A percentile compares a stretch with the other conserved stretches of the same genome.
phyloP scores from a whole-genome alignment of 2,329 filamentous ascomycete genomes.

The Nemania sp. region DNA sequence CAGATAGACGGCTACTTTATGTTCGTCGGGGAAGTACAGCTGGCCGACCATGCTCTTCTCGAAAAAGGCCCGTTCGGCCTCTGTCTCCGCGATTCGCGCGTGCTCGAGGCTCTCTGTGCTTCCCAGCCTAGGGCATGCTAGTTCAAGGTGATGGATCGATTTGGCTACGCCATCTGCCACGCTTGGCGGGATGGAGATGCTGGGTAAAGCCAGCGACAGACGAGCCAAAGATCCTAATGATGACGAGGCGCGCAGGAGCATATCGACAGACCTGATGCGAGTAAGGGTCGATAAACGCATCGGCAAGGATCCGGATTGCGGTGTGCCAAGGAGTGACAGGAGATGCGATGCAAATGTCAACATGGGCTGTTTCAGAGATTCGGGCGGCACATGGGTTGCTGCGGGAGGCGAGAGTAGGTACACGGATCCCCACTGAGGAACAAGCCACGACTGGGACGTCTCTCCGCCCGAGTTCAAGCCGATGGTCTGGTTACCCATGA shows the following conservation, averaged over 20 bases:
- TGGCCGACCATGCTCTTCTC: conserved; percentile 99
- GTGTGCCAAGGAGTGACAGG: conserved; percentile 86
- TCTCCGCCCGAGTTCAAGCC: conserved; percentile 58
- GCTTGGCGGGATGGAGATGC: conserved; percentile 88
- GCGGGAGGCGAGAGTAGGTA: conserved; percentile 66
- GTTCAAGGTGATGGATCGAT: conserved; percentile 80
- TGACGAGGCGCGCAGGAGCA: conserved; percentile 89
- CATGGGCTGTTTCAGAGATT: conserved; percentile 81
- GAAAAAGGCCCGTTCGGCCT: conserved; percentile 95
- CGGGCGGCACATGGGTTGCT: conserved; percentile 67
- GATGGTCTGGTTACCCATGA: conserved; percentile 83
- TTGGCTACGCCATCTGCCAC: conserved; percentile 88
- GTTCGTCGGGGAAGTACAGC: conserved; percentile 98
- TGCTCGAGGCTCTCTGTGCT: conserved; percentile 77
- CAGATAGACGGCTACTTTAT: conserved; percentile 96
- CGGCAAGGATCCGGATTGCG: conserved; percentile 84
- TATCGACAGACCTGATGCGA: conserved; percentile 85
- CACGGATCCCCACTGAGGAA: conserved; percentile 92
- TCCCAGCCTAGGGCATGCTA: conserved; percentile 79
- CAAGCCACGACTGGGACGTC: conserved; percentile 80
- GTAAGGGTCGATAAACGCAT: conserved; percentile 86
- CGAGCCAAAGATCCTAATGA: conserved; percentile 93
- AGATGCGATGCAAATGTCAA: conserved; percentile 92
- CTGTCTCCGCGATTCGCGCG: conserved; percentile 85
- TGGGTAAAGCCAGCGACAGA: conserved; percentile 83